Conservation (phyloP, 208 protist genomes). For the Leptomonas seymouri region DNA sequence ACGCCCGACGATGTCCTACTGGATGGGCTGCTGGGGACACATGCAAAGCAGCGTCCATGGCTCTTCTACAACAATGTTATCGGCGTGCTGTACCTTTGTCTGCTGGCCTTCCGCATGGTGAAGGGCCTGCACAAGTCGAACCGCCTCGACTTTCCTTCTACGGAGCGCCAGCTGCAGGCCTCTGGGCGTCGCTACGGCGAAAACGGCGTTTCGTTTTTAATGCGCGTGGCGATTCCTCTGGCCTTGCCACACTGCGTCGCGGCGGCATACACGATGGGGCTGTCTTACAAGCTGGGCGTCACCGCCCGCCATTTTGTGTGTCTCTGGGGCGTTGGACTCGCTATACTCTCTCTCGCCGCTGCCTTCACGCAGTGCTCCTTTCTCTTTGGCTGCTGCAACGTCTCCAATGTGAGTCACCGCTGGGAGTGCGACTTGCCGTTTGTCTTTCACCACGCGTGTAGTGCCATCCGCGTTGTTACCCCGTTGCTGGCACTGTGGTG, state of each 20-base stretch:
- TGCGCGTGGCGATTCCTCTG: conserved; percentile 40
- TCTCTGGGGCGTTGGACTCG: conserved; percentile 77
- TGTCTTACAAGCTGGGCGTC: conserved; percentile 58
- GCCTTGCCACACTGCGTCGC: conserved; percentile 30
- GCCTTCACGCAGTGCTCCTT: conserved; percentile 49
- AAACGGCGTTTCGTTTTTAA: conserved; percentile 38
- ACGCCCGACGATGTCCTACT: conserved; percentile 7
- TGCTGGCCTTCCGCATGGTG: conserved; percentile 21
- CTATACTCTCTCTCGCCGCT: conserved; percentile 60
- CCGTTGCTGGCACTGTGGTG: conserved; percentile 71
- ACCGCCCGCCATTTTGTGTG: conserved; percentile 58
- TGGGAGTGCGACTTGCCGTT: conserved; percentile 74
- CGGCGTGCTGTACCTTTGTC: conserved; percentile 15
- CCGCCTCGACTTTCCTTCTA: conserved; percentile 55
- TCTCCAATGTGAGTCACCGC: conserved; percentile 35
- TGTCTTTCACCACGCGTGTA: conserved; percentile 74
- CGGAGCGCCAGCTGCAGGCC: conserved; percentile 40
- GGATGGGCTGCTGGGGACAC: background rate
- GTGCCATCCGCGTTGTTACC: conserved; percentile 39
- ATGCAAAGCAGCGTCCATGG: conserved; percentile 24
- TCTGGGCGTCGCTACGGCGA: conserved; percentile 43
- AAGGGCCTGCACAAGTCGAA: conserved; percentile 24
- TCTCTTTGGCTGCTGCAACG: conserved; percentile 58
- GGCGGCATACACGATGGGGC: conserved; percentile 32
- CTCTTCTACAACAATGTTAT: conserved; percentile 36